Percentiles rank a stretch among this genome's conserved stretches.
phyloP scores from a whole-genome alignment of 805 yeast species.

The Saccharomycopsis javanensis region DNA sequence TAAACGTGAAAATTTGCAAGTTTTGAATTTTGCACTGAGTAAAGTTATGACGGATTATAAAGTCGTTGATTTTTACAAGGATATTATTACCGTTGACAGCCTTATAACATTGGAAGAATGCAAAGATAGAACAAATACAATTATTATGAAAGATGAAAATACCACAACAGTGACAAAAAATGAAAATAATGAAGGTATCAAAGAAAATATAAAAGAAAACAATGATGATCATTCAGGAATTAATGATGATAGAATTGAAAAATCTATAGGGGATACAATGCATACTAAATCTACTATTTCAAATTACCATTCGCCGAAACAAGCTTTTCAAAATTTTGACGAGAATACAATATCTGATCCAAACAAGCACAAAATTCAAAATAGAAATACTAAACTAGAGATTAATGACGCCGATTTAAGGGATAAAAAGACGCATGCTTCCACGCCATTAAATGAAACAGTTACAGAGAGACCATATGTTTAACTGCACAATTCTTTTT shows the following conservation, averaged over 20 bases:
- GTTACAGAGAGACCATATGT: background rate
- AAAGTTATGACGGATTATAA: constrained; percentile 61
- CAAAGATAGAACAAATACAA: background rate
- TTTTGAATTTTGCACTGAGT: constrained; percentile 54
- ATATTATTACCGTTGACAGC: constrained; percentile 29
- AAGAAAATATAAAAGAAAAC: background rate
- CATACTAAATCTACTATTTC: too few species aligned
- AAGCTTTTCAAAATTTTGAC: background rate
- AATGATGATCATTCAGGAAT: too few species aligned
- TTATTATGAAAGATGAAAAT: background rate
- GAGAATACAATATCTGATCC: background rate
- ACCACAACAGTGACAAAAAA: background rate
- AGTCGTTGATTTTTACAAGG: constrained; percentile 61
- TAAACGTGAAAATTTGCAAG: constrained; percentile 72
- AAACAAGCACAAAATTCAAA: background rate
- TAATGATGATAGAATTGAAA: too few species aligned
- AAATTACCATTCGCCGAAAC: background rate
- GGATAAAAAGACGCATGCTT: background rate
- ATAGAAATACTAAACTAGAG: background rate
- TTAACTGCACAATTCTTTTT: background rate
- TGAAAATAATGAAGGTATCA: background rate
- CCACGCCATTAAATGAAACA: background rate
- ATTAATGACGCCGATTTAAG: background rate
- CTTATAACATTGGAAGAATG: background rate
- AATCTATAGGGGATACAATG: too few species aligned